Base-by-base conservation (phyloP, 2,329 filamentous ascomycete species). In the Aureobasidium melanogenum region DNA sequence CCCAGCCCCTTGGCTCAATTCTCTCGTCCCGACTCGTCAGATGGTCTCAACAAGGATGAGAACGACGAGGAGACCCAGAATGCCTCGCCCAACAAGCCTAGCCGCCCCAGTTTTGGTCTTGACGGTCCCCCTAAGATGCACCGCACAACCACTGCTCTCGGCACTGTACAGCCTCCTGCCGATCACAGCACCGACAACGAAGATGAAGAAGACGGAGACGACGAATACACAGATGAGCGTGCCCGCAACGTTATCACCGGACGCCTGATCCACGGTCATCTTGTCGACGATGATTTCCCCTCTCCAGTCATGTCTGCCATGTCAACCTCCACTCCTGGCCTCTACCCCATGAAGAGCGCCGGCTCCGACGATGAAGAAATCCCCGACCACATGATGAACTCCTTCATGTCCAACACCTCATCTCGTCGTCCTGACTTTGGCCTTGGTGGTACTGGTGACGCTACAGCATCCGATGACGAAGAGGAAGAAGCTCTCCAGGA, bases 231-330 rank as follows among this genome's bases (percentile, higher is more conserved):
- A 15, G 73, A 75, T 55, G 73, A 74, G 73, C 87, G 89, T 62
- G 91, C 90, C 19, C 84, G 87, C 43, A 92, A 97, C 71, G 92
- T 99, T 51, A 95, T 92, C 44, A 93, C 92, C 62, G 93, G 91
- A 10, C 87, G 94, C 58, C 80, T 99, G 46, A 85, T 97, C 9
- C 91, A 97, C 68, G 94, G 94, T 15, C 94, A 97, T 71, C 88
- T 99, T 66, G 94, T 99, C 12, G 90, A 96, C 65, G 94, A 97
- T 71, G 88, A 96, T 71, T 93, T 91, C 69, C 88, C 88, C 2
- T 96, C 91, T 1, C 88, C 91, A 17, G 80, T 82, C 50, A 80
- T 84, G 64, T 93, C 80, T 6, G 77, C 78, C 30, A 77, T 85
- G n/a, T 85, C 85, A 9, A 84, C 83, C 62, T 86, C 84, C 7